phyloP scores from a whole-genome alignment of 352 stramenopile species.

The Pythium folliculosum region DNA sequence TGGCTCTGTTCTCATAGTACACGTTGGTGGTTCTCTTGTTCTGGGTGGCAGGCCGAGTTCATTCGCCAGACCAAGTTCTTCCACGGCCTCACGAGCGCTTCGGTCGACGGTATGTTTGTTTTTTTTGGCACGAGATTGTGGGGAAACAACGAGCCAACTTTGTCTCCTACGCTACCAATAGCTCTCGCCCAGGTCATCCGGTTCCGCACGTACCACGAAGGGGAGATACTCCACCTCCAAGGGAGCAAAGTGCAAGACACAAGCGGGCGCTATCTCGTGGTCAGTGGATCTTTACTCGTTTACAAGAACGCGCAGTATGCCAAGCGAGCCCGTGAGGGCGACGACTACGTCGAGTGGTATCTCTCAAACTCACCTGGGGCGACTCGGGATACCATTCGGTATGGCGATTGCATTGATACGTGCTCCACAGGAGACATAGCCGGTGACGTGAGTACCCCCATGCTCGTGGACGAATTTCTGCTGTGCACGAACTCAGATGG shows the following conservation, averaged over 20 bases:
- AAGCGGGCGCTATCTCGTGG: conserved; percentile 42
- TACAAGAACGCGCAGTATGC: conserved; percentile 37
- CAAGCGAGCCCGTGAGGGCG: conserved; percentile 22
- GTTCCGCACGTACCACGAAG: conserved; percentile 43
- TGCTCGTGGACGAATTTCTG: background rate
- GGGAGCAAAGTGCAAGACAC: conserved; percentile 40
- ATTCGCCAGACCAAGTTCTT: conserved; percentile 41
- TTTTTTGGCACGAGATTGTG: background rate
- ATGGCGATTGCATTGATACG: conserved; percentile 41
- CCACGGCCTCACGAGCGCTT: conserved; percentile 33
- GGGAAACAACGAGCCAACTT: background rate
- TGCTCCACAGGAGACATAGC: conserved; percentile 39
- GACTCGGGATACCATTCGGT: conserved; percentile 26
- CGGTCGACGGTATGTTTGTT: conserved; percentile 35
- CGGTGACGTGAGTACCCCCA: conserved; percentile 40
- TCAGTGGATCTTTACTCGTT: conserved; percentile 44
- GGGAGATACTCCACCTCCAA: conserved; percentile 46
- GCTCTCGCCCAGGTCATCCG: conserved; percentile 37
- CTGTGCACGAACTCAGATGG: background rate
- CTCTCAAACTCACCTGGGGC: conserved; percentile 7
- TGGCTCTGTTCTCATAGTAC: background rate
- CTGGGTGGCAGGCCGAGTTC: conserved; percentile 33
- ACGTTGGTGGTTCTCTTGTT: background rate
- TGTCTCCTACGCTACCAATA: conserved; percentile 1
- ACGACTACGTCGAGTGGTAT: conserved; percentile 40